Evolutionary conservation across 179 eudicot species (phyloP).

Genomic region (Patellifolia procumbens): DNA sequence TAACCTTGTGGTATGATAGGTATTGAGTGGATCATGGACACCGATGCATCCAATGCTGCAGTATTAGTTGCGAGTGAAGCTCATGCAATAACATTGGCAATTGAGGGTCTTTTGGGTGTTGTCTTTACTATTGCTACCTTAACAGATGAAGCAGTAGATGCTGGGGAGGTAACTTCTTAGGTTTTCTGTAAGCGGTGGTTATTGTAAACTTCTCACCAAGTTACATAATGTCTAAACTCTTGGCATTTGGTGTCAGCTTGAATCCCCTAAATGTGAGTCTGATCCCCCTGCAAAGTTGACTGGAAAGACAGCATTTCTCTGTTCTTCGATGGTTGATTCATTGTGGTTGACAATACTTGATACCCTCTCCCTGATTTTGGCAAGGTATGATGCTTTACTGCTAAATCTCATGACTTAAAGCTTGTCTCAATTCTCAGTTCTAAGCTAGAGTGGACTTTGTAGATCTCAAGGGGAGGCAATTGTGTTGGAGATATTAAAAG

Average conservation of each 20-base stretch:
- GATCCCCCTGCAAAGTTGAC: slow-evolving; percentile 57
- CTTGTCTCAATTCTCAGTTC: slow-evolving; percentile 1
- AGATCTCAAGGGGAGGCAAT: slow-evolving; percentile 99
- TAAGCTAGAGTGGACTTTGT: slow-evolving; percentile 36
- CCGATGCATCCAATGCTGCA: slow-evolving; percentile 97
- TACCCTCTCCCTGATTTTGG: slow-evolving; percentile 80
- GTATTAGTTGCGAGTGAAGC: slow-evolving; percentile 99
- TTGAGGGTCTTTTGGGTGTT: slow-evolving; percentile 95
- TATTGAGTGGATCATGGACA: slow-evolving; percentile 96
- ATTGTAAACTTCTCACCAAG: neutral
- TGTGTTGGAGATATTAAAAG: slow-evolving; percentile 90
- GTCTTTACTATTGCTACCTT: slow-evolving; percentile 96
- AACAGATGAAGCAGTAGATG: slow-evolving; percentile 98
- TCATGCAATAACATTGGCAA: slow-evolving; percentile 93
- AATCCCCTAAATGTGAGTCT: slow-evolving; percentile 80
- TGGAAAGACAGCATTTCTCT: slow-evolving; percentile 79
- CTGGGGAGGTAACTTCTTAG: slow-evolving; percentile 71
- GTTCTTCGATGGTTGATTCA: slow-evolving; percentile 88
- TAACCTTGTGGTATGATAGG: slow-evolving; percentile 43
- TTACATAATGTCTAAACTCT: slow-evolving; percentile 18
- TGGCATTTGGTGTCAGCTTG: slow-evolving; percentile 63
- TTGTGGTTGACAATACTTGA: slow-evolving; percentile 92
- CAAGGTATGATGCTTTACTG: slow-evolving; percentile 55
- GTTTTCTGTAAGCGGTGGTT: neutral
- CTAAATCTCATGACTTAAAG: slow-evolving; percentile 12